Evolutionary conservation across 495 filamentous ascomycete genomes (phyloP).

Genomic region (Penicillium lagena): DNA sequence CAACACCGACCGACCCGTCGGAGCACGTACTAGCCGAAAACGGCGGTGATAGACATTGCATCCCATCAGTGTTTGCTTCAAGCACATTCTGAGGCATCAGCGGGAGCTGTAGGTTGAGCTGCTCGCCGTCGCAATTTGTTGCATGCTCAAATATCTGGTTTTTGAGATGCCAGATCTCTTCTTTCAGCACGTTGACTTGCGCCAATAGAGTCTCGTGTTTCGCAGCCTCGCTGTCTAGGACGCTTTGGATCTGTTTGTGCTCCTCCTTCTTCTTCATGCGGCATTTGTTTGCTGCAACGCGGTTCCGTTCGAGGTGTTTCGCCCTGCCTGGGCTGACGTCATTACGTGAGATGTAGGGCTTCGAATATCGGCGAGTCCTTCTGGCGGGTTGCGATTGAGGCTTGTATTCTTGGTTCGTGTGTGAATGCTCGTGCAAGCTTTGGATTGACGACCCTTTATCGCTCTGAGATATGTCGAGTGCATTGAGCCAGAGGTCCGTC

Average conservation of each 20-base stretch:
- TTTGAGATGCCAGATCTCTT: constrained; percentile 4
- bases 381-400: no score
- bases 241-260: constrained; percentile 1
- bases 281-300: constrained; percentile 2
- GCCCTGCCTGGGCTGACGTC: not conserved
- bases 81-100: not conserved
- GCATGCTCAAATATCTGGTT: constrained; percentile 3
- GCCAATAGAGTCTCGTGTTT: not conserved
- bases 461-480: no score
- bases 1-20: not conserved
- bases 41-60: not conserved
- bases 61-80: not conserved
- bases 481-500: no score
- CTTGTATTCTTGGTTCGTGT: no score
- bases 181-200: not conserved
- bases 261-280: constrained; percentile 3
- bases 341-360: not conserved
- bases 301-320: constrained; percentile 2
- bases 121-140: not conserved
- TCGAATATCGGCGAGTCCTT: not conserved
- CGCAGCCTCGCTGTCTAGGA: not conserved
- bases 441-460: no score
- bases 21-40: constrained; percentile 1
- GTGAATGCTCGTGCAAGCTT: no score
- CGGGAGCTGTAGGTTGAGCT: not conserved